Evolutionary conservation across 176 grass and related monocot genomes (phyloP).

Genomic region (Poa annua): DNA sequence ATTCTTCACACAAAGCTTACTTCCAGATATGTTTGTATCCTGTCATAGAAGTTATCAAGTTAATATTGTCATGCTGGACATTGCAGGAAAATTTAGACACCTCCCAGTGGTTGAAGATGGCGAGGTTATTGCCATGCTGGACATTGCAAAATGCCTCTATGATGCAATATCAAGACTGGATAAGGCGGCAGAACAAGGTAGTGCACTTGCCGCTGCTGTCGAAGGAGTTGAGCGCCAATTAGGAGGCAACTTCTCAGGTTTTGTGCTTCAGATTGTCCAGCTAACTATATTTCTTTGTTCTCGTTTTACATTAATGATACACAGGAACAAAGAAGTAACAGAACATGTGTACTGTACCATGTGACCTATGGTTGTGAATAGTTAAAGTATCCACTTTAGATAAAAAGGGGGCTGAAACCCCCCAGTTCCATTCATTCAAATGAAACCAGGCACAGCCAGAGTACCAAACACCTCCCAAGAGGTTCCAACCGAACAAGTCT

Average conservation of each 20-base stretch:
- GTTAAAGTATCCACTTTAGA: conserved; percentile 3
- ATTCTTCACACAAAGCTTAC: conserved; percentile 32
- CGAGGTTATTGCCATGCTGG: conserved; percentile 94
- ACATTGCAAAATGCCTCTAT: conserved; percentile 95
- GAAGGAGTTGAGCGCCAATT: conserved; percentile 78
- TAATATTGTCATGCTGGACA: too few relatives aligned
- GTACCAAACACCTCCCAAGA: too few relatives aligned
- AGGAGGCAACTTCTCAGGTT: conserved; percentile 68
- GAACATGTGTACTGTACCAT: conserved; percentile 4
- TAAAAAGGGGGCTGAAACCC: too few relatives aligned
- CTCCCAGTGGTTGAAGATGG: conserved; percentile 99
- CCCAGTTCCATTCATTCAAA: too few relatives aligned
- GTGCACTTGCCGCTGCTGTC: conserved; percentile 80
- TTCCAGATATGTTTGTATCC: conserved; percentile 12
- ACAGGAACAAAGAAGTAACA: conserved; percentile 21
- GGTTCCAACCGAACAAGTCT: too few relatives aligned
- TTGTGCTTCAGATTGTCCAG: conserved; percentile 18
- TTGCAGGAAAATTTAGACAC: conserved; percentile 88
- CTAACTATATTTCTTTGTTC: conserved; percentile 8
- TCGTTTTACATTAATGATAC: conserved; percentile 27
- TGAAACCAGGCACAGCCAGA: too few relatives aligned
- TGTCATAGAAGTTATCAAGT: not conserved
- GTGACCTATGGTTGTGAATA: not conserved
- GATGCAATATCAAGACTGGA: conserved; percentile 97
- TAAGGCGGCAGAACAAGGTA: conserved; percentile 85